A percentile compares a stretch with the other conserved stretches of the same genome.
Conservation (phyloP, 108 stramenopile species). For the Fragilariopsis cylindrus region DNA sequence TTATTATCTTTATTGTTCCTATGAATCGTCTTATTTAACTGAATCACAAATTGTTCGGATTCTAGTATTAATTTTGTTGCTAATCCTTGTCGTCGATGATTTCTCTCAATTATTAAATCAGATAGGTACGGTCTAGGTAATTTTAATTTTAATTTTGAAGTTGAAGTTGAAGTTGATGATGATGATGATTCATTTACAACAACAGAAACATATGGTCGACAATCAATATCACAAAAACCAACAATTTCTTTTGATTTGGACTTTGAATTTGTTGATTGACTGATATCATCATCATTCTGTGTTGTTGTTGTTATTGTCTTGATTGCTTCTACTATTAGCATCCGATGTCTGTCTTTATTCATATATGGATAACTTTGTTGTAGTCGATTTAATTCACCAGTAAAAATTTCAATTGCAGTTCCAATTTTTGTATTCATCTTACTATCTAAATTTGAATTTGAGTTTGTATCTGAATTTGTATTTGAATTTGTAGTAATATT, state of each 20-base stretch:
- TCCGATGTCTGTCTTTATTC: constrained; percentile 34
- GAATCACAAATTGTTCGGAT: constrained; percentile 27
- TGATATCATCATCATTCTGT: constrained; percentile 8
- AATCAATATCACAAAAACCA: constrained; percentile 58
- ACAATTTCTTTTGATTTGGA: constrained; percentile 17
- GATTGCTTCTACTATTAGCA: constrained; percentile 37
- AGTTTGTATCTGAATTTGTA: too few relatives aligned
- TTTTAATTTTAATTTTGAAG: not conserved
- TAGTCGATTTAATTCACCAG: constrained; percentile 47
- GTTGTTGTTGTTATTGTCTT: not conserved
- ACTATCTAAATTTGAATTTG: too few relatives aligned
- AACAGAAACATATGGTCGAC: constrained; percentile 19
- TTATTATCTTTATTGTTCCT: not conserved
- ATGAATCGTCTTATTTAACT: not conserved
- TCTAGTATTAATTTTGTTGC: constrained; percentile 32
- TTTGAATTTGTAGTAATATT: not conserved
- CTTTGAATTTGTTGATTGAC: not conserved
- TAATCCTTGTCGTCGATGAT: constrained; percentile 45
- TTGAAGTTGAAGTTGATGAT: too few relatives aligned
- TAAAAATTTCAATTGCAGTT: too few relatives aligned
- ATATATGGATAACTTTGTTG: constrained; percentile 56
- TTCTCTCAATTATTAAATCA: constrained; percentile 41
- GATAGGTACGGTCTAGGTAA: constrained; percentile 53
- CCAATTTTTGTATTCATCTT: too few relatives aligned
- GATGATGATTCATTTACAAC: not conserved